Evolutionary conservation across 2,329 filamentous ascomycete species (phyloP).

Genomic region (Stemphylium beticola): DNA sequence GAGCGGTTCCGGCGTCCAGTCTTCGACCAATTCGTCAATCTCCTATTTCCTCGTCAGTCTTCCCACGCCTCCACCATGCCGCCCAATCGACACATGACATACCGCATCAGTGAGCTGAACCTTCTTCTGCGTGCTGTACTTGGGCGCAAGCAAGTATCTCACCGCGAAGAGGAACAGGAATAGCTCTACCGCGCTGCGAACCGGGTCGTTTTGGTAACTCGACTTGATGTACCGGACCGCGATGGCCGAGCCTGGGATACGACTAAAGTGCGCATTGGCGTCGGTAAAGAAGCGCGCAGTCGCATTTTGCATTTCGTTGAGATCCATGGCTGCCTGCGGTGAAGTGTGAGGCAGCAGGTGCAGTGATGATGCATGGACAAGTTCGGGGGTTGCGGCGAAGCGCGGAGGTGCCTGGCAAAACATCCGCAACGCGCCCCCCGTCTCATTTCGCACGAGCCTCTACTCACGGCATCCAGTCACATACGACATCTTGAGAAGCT

Average conservation of each 20-base stretch:
- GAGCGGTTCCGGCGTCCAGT: constrained; percentile 94
- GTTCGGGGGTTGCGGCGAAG: constrained; percentile 32
- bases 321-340: constrained; percentile 55
- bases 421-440: constrained; percentile 19
- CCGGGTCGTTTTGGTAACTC: constrained; percentile 96
- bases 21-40: constrained; percentile 94
- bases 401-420: constrained; percentile 25
- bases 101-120: constrained; percentile 86
- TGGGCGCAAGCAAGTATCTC: constrained; percentile 87
- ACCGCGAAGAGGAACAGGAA: constrained; percentile 95
- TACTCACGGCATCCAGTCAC: neutral
- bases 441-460: neutral
- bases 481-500: too few relatives aligned
- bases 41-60: constrained; percentile 61
- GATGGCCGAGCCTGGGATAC: constrained; percentile 91
- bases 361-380: constrained; percentile 3
- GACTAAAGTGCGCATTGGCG: constrained; percentile 75
- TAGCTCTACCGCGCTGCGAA: constrained; percentile 90
- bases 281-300: constrained; percentile 62
- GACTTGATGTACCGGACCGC: constrained; percentile 94
- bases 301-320: constrained; percentile 61
- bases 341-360: neutral
- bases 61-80: neutral
- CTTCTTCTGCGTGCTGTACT: constrained; percentile 88
- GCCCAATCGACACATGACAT: constrained; percentile 24